phyloP scores from a whole-genome alignment of 2,329 filamentous ascomycete genomes.

The Trichophyton rubrum region DNA sequence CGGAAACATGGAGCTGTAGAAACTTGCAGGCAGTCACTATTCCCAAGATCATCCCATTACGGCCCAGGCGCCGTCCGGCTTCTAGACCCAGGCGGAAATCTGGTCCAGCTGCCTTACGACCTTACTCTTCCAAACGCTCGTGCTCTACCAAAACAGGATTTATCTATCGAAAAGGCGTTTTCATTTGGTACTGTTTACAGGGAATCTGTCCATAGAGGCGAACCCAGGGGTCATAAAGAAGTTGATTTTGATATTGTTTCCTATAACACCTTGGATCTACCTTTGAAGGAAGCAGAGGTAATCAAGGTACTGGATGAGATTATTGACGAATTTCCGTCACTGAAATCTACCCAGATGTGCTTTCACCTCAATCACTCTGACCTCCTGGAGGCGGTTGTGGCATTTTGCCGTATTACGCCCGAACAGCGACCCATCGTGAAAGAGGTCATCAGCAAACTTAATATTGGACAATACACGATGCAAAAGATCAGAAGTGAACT shows the following conservation, averaged over 20 bases:
- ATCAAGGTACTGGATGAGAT: conserved; percentile 93
- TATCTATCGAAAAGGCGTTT: conserved; percentile 62
- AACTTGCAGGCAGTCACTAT: conserved; percentile 57
- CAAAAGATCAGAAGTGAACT: conserved; percentile 71
- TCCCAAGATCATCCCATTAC: conserved; percentile 74
- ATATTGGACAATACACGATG: conserved; percentile 70
- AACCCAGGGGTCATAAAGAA: conserved; percentile 72
- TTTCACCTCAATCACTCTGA: conserved; percentile 85
- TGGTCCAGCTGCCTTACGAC: conserved; percentile 89
- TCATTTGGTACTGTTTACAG: conserved; percentile 82
- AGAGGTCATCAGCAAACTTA: conserved; percentile 74
- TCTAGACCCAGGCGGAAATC: conserved; percentile 69
- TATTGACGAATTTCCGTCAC: conserved; percentile 62
- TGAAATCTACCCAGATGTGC: conserved; percentile 62
- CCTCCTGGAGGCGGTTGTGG: conserved; percentile 75
- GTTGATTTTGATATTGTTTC: conserved; percentile 97
- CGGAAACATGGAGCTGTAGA: conserved; percentile 82
- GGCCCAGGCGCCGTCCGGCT: conserved; percentile 61
- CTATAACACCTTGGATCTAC: conserved; percentile 63
- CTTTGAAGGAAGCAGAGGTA: conserved; percentile 83
- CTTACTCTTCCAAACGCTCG: conserved; percentile 80
- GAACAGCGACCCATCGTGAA: conserved; percentile 60
- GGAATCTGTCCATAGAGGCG: conserved; percentile 62
- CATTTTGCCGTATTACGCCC: conserved; percentile 67
- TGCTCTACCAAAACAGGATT: conserved; percentile 55